phyloP scores from a whole-genome alignment of 495 filamentous ascomycete species.

The Aspergillus incahuasiensis region DNA sequence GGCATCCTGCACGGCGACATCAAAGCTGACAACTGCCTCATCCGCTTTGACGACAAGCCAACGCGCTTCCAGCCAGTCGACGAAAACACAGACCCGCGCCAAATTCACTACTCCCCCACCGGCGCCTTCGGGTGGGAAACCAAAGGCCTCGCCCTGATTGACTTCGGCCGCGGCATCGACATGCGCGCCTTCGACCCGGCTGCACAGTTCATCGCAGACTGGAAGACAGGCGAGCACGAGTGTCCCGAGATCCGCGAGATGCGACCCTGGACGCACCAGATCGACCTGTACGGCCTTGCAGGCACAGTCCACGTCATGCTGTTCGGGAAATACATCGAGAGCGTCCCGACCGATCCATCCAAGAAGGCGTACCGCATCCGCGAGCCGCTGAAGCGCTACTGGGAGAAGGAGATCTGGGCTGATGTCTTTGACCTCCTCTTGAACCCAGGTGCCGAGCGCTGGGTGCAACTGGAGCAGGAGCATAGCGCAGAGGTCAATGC shows the following conservation, averaged over 20 bases:
- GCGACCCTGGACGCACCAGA: constrained; percentile 91
- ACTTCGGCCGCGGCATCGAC: constrained; percentile 93
- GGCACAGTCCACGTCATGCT: constrained; percentile 80
- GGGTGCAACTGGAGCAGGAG: constrained; percentile 52
- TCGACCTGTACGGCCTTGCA: constrained; percentile 90
- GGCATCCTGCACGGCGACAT: constrained; percentile 87
- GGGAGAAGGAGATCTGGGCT: constrained; percentile 88
- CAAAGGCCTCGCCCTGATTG: constrained; percentile 82
- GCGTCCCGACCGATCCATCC: constrained; percentile 49
- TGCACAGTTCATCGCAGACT: constrained; percentile 91
- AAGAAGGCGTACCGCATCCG: constrained; percentile 61
- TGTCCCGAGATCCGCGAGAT: constrained; percentile 93
- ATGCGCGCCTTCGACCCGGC: constrained; percentile 73
- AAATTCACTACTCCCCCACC: constrained; percentile 58
- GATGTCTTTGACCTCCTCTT: constrained; percentile 81
- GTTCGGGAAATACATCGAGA: constrained; percentile 94
- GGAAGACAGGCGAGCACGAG: constrained; percentile 77
- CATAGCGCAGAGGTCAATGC: constrained; percentile 6
- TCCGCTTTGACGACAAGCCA: constrained; percentile 63
- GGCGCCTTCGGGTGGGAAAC: constrained; percentile 72
- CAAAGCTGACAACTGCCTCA: constrained; percentile 90
- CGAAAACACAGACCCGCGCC: constrained; percentile 38
- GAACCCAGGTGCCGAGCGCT: constrained; percentile 59
- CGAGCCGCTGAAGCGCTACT: constrained; percentile 83
- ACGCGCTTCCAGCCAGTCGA: constrained; percentile 21